Evolutionary conservation across 108 stramenopile species (phyloP).

Genomic region (Skeletonema potamos): DNA sequence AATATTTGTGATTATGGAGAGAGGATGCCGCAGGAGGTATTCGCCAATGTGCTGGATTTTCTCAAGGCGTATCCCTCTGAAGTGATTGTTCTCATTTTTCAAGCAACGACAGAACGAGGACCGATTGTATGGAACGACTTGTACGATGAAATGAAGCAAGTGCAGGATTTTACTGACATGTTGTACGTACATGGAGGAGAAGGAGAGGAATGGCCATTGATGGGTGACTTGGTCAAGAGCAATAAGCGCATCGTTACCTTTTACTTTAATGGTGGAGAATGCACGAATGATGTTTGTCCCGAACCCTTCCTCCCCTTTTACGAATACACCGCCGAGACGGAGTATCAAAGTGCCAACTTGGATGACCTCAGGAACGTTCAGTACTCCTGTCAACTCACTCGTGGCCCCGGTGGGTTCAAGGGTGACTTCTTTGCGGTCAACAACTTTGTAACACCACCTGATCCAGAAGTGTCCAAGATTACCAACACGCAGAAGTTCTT

Average conservation of each 20-base stretch:
- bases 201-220: constrained; percentile 55
- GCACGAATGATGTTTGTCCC: constrained; percentile 58
- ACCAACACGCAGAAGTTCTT: constrained; percentile 32
- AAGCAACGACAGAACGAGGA: constrained; percentile 22
- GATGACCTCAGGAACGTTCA: constrained; percentile 43
- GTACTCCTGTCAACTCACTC: constrained; percentile 49
- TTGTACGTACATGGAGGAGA: constrained; percentile 34
- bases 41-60: constrained; percentile 31
- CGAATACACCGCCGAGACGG: constrained; percentile 63
- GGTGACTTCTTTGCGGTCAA: constrained; percentile 40
- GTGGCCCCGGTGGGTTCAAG: constrained; percentile 29
- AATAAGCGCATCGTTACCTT: constrained; percentile 66
- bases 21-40: constrained; percentile 29
- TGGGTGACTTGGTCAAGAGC: constrained; percentile 48
- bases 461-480: constrained; percentile 18
- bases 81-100: constrained; percentile 35
- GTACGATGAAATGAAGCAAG: constrained; percentile 17
- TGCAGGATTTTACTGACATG: constrained; percentile 40
- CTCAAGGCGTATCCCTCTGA: constrained; percentile 40
- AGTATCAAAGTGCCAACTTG: constrained; percentile 47
- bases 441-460: constrained; percentile 46
- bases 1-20: constrained; percentile 38
- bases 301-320: constrained; percentile 46
- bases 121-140: constrained; percentile 36
- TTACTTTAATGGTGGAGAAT: constrained; percentile 61